phyloP scores from a whole-genome alignment of 768 basidiomycete genomes.

The Boletellus emodensis region DNA sequence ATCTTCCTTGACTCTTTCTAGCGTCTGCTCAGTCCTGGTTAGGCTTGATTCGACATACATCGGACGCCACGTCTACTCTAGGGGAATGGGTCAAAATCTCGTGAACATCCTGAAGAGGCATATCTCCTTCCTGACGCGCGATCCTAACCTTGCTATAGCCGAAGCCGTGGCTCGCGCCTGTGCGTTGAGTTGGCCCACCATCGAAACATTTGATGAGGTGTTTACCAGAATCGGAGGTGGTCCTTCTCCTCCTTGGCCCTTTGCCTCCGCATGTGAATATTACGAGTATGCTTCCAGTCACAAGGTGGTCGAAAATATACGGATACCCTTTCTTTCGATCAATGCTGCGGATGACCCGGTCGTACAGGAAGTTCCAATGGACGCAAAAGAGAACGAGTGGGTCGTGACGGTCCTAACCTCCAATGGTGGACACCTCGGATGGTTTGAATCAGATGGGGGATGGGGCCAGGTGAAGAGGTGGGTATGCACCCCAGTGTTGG shows the following conservation, averaged over 20 bases:
- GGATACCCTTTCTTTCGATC: conserved; percentile 71
- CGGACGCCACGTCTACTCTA: conserved; percentile 66
- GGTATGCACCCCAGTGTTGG: conserved; percentile 66
- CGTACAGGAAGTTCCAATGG: conserved; percentile 57
- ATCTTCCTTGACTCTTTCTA: conserved; percentile 8
- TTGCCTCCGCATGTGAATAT: conserved; percentile 43
- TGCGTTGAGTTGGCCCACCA: conserved; percentile 48
- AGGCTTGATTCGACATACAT: conserved; percentile 57
- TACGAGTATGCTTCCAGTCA: conserved; percentile 57
- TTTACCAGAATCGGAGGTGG: conserved; percentile 71
- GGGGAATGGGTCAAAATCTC: conserved; percentile 75
- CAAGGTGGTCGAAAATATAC: conserved; percentile 52
- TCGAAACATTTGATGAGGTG: conserved; percentile 56
- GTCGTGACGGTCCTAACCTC: conserved; percentile 59
- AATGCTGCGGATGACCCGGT: conserved; percentile 79
- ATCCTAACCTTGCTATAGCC: conserved; percentile 49
- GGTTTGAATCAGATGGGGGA: conserved; percentile 57
- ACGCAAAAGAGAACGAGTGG: conserved; percentile 48
- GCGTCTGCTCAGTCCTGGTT: conserved; percentile 5
- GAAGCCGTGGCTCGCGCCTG: conserved; percentile 45
- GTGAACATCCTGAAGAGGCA: conserved; percentile 54
- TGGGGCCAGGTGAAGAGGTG: conserved; percentile 45
- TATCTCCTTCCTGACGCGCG: conserved; percentile 40
- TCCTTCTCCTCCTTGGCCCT: conserved; percentile 52
- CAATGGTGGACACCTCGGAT: conserved; percentile 77